Percentiles rank a stretch among this genome's conserved stretches.
Evolutionary conservation across 1,139 yeast species (phyloP).

Genomic region (Geotrichum histeridarum): DNA sequence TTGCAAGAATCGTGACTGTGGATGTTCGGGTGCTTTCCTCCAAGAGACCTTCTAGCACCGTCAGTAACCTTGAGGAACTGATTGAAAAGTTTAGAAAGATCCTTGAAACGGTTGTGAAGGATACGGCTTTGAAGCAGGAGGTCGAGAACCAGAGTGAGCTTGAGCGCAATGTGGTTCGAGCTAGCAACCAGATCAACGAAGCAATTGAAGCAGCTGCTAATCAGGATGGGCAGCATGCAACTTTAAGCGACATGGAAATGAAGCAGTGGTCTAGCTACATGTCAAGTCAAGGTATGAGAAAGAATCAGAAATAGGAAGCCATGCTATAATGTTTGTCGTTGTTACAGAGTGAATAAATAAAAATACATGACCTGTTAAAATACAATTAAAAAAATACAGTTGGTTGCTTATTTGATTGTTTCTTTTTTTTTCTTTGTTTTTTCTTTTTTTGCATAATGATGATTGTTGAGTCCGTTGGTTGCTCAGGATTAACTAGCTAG

Average conservation of each 20-base stretch:
- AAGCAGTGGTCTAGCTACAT: constrained; percentile 3
- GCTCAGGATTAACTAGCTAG: neutral
- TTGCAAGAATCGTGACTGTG: constrained; percentile 37
- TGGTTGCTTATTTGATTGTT: neutral
- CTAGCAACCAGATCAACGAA: constrained; percentile 26
- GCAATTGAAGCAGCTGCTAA: constrained; percentile 19
- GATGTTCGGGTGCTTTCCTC: constrained; percentile 22
- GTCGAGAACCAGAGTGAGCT: constrained; percentile 44
- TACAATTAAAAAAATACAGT: neutral
- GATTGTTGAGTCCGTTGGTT: neutral
- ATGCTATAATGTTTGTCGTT: neutral
- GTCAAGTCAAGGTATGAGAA: neutral
- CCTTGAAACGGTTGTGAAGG: constrained; percentile 41
- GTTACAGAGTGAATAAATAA: neutral
- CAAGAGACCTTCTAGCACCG: constrained; percentile 14
- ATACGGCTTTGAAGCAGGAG: constrained; percentile 49
- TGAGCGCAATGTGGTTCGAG: constrained; percentile 29
- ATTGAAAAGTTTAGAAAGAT: constrained; percentile 36
- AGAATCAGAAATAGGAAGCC: neutral
- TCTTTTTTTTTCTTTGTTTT: neutral
- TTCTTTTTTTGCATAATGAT: neutral
- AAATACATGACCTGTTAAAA: neutral
- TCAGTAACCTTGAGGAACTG: constrained; percentile 26
- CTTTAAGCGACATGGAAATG: constrained; percentile 4
- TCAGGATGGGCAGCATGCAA: neutral